Base-by-base conservation (phyloP, 2,329 filamentous ascomycete species). In the Dactylonectria estremocensis region DNA sequence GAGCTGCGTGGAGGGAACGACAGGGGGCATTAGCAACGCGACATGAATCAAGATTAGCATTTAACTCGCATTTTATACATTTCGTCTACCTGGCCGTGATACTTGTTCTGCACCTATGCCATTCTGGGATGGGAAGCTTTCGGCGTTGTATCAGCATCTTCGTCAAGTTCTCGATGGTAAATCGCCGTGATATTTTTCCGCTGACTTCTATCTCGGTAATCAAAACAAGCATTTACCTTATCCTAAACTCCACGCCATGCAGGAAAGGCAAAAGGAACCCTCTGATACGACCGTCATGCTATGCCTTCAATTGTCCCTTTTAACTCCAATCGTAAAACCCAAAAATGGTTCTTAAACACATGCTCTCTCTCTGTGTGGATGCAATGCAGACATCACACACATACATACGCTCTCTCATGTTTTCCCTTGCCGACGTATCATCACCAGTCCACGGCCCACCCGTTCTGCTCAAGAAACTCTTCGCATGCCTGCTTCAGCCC, bases 371-470 rank as follows among this genome's bases (percentile, higher is more conserved):
- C n/a, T n/a, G n/a, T n/a, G n/a, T n/a, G n/a, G n/a, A n/a, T n/a
- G n/a, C n/a, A n/a, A n/a, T n/a, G n/a, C 24, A 28, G 24, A 28
- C 24, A 28, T 7, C 4, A 28, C 24, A 28, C 24, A 7, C 4
- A 28, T 7, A 28, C 24, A 28, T 28, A 7, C 28, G 13, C 7
- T 46, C 10, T 48, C 49, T 28, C n/a, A 24, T 33, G 22, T 37
- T 46, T 55, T 18, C 11, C 52, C 28, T 24, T 3, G 3, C 24
- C 31, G 20, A 20, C 18, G 5, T 16, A 16, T 55, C n/a, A 9
- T 71, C 84, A 97, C 92, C 93, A 98, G 79, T 98, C 95, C 45
- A 93, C 95, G 1, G 95, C 94, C 93, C 96, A 97, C 10, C 94
- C 95, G 75, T 97, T 98, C 73, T 93, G 85, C 31, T 93, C 88